phyloP scores from a whole-genome alignment of 768 basidiomycete genomes.

The Amanita inopinata region DNA sequence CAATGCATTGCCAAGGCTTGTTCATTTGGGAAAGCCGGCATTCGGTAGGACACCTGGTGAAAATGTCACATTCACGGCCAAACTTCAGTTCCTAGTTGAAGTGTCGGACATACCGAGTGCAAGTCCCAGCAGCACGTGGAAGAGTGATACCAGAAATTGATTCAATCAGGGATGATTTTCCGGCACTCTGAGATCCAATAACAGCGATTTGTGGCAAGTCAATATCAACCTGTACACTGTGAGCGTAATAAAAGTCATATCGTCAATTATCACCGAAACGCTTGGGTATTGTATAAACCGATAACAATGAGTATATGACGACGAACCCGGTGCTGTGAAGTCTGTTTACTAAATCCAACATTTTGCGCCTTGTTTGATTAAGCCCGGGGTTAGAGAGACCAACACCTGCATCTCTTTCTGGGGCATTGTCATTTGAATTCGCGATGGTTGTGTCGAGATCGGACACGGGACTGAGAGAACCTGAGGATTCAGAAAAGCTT shows the following conservation, averaged over 20 bases:
- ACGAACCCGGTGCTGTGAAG: slow-evolving; percentile 46
- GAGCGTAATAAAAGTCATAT: neutral
- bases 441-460: too few relatives aligned
- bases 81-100: neutral
- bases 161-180: slow-evolving; percentile 72
- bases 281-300: neutral
- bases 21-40: slow-evolving; percentile 37
- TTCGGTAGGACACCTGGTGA: slow-evolving; percentile 46
- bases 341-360: slow-evolving; percentile 46
- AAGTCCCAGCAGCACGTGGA: slow-evolving; percentile 65
- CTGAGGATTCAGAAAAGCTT: too few relatives aligned
- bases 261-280: neutral
- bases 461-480: too few relatives aligned
- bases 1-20: slow-evolving; percentile 37
- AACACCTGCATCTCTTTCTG: slow-evolving; percentile 17
- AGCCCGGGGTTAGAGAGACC: slow-evolving; percentile 37
- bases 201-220: slow-evolving; percentile 69
- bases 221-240: slow-evolving; percentile 58
- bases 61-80: neutral
- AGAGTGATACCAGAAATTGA: slow-evolving; percentile 65
- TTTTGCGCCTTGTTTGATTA: slow-evolving; percentile 28
- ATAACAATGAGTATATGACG: neutral
- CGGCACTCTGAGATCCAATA: slow-evolving; percentile 63
- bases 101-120: slow-evolving; percentile 45
- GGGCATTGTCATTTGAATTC: neutral